phyloP scores from a whole-genome alignment of 257 asterid genomes.

The Forsythia suspensa region DNA sequence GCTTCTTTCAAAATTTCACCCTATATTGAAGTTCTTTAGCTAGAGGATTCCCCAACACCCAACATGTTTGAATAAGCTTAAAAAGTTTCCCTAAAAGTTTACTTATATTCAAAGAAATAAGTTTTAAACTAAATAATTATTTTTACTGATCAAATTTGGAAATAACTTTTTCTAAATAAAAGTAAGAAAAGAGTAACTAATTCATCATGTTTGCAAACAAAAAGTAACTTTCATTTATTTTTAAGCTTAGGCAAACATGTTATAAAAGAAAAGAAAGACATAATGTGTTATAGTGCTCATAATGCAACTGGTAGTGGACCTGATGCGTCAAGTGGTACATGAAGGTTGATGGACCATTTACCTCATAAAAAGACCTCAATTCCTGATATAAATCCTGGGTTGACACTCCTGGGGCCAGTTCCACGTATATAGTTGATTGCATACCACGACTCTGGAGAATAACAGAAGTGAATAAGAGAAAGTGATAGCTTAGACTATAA shows the following conservation, averaged over 20 bases:
- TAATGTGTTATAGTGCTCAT: too few species aligned
- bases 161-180: neutral
- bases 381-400: constrained; percentile 67
- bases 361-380: constrained; percentile 67
- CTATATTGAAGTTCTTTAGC: neutral
- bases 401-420: constrained; percentile 78
- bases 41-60: neutral
- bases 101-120: neutral
- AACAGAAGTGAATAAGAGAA: constrained; percentile 6
- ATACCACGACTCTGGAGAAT: constrained; percentile 84
- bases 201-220: neutral
- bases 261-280: too few species aligned
- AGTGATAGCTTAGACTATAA: neutral
- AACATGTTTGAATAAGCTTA: neutral
- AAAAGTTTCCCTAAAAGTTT: neutral
- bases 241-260: too few species aligned
- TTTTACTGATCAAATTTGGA: neutral
- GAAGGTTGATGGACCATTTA: constrained; percentile 6
- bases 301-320: too few species aligned
- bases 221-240: too few species aligned
- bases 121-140: neutral
- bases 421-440: constrained; percentile 95
- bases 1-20: neutral
- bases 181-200: neutral
- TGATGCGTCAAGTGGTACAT: too few species aligned